phyloP scores from a whole-genome alignment of 257 asterid species.

The Solanum appendiculatum region DNA sequence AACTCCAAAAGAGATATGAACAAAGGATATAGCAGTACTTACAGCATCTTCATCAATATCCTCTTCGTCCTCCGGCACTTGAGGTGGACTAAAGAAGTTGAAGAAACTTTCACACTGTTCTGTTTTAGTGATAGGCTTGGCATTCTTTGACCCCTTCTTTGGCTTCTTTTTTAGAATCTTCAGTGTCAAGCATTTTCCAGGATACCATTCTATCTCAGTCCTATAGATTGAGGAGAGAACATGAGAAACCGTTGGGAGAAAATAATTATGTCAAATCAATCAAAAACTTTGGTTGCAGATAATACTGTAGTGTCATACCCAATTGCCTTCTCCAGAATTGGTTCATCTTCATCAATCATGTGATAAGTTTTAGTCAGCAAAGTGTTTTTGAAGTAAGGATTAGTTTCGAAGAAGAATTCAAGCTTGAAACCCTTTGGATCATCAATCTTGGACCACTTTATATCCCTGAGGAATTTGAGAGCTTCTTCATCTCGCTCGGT shows the following conservation, averaged over 20 bases:
- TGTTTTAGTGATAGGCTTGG: slow-evolving; percentile 22
- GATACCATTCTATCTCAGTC: slow-evolving; percentile 17
- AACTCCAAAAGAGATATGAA: neutral
- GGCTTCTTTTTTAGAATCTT: slow-evolving; percentile 43
- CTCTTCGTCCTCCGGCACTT: slow-evolving; percentile 36
- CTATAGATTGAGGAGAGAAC: neutral
- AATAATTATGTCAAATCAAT: neutral
- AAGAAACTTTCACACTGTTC: slow-evolving; percentile 15
- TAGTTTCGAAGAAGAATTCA: slow-evolving; percentile 29
- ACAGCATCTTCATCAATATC: slow-evolving; percentile 41
- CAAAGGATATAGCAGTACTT: neutral
- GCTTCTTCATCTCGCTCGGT: slow-evolving; percentile 49
- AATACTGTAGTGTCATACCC: neutral
- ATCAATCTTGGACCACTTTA: slow-evolving; percentile 16
- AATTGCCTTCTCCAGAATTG: slow-evolving; percentile 57
- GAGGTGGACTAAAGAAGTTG: slow-evolving; percentile 20
- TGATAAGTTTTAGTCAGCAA: slow-evolving; percentile 70
- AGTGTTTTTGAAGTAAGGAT: slow-evolving; percentile 59
- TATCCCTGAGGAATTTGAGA: slow-evolving; percentile 15
- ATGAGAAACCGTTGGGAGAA: neutral
- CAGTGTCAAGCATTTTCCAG: slow-evolving; percentile 13
- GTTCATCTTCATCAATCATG: slow-evolving; percentile 93
- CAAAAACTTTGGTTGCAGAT: neutral
- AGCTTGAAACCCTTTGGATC: slow-evolving; percentile 23
- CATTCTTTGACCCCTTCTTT: slow-evolving; percentile 81